Percentiles rank a stretch among this genome's conserved stretches.
Evolutionary conservation across 257 asterid species (phyloP).

Genomic region (Hygrophila difformis): DNA sequence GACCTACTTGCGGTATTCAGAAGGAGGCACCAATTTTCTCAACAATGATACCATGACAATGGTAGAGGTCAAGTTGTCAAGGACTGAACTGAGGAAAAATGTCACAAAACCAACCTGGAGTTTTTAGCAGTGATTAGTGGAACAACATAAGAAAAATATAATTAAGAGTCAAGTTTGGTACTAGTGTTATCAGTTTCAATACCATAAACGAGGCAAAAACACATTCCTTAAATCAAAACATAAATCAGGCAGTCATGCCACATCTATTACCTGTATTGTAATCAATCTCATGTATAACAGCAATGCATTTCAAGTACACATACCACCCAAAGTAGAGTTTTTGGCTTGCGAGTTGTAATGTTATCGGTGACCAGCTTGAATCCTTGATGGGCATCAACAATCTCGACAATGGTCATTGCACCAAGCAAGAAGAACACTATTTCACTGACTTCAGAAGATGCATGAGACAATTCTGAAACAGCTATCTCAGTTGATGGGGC

Average conservation of each 20-base stretch:
- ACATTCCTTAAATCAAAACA: too few relatives aligned
- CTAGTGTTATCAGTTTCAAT: too few relatives aligned
- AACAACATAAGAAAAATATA: too few relatives aligned
- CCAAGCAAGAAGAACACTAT: conserved; percentile 93
- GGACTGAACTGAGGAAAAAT: conserved; percentile 86
- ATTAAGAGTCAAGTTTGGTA: too few relatives aligned
- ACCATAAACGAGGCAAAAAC: too few relatives aligned
- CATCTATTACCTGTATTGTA: too few relatives aligned
- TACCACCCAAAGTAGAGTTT: conserved; percentile 98
- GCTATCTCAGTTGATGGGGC: conserved; percentile 94
- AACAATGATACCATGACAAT: conserved; percentile 94
- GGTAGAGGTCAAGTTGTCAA: conserved; percentile 96
- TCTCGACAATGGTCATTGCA: conserved; percentile 98
- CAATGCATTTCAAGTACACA: too few relatives aligned
- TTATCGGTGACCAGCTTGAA: conserved; percentile 91
- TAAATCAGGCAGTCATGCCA: too few relatives aligned
- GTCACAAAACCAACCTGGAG: conserved; percentile 88
- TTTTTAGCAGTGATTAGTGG: too few relatives aligned
- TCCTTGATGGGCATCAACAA: conserved; percentile 97
- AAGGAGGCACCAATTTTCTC: conserved; percentile 92
- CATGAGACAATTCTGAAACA: conserved; percentile 86
- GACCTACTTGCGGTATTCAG: conserved; percentile 95
- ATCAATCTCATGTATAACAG: too few relatives aligned
- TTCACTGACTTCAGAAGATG: conserved; percentile 95
- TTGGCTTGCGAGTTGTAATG: conserved; percentile 92